These are phyloP conservation scores for Exserohilum turcica DNA, from an alignment of 2,329 filamentous ascomycete species.

Conservation along the genomic window DNA sequence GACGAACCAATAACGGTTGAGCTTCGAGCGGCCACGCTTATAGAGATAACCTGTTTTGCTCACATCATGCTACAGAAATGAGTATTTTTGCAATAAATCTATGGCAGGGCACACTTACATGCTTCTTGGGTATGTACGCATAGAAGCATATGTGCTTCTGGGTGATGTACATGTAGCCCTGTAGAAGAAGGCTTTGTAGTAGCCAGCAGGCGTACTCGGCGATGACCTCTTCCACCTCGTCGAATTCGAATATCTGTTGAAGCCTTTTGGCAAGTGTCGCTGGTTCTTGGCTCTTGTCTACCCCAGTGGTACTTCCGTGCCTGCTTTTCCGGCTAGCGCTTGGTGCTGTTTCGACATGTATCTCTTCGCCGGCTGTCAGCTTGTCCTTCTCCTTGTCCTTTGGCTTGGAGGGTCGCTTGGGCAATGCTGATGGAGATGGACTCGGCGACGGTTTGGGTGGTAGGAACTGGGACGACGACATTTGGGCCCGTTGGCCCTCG, in stretches of 20 bases:
- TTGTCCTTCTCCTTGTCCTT: slow-evolving; percentile 31
- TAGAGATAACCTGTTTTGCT: slow-evolving; percentile 86
- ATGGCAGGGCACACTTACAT: slow-evolving; percentile 59
- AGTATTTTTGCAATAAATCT: slow-evolving; percentile 16
- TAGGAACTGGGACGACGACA: slow-evolving; percentile 50
- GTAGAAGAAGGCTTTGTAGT: slow-evolving; percentile 85
- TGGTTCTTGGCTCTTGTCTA: slow-evolving; percentile 42
- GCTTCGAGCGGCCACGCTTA: slow-evolving; percentile 89
- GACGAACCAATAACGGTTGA: slow-evolving; percentile 90
- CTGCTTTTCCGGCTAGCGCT: slow-evolving; percentile 32
- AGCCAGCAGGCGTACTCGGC: slow-evolving; percentile 95
- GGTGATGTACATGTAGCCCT: slow-evolving; percentile 96
- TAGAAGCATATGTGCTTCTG: slow-evolving; percentile 94
- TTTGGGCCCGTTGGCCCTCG: slow-evolving; percentile 29
- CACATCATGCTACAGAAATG: slow-evolving; percentile 50
- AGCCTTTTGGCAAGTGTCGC: slow-evolving; percentile 71
- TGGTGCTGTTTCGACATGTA: slow-evolving; percentile 29
- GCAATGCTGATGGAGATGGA: slow-evolving; percentile 10
- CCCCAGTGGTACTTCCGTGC: slow-evolving; percentile 28
- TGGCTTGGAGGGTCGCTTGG: slow-evolving; percentile 16
- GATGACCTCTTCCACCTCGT: slow-evolving; percentile 80
- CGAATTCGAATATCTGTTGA: slow-evolving; percentile 71
- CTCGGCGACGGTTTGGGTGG: slow-evolving; percentile 36
- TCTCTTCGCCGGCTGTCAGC: slow-evolving; percentile 27
- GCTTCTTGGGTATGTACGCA: slow-evolving; percentile 93